Conservation (phyloP, 129 eudicot genomes). For the Heracleum sosnowskyi region DNA sequence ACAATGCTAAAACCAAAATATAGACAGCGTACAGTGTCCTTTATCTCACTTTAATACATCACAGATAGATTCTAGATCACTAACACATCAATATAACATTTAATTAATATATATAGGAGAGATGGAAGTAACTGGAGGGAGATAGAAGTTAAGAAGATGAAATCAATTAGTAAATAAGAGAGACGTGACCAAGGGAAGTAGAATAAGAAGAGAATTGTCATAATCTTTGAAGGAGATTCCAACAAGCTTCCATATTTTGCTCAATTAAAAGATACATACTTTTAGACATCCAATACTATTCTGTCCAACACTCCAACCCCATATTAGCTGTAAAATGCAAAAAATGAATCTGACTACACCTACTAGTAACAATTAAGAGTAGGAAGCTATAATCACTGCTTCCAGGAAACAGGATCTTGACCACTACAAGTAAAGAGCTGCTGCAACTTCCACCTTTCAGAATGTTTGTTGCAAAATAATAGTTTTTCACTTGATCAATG, state of each 20-base stretch:
- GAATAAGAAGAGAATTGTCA: not conserved
- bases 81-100: not conserved
- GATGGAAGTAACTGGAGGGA: not conserved
- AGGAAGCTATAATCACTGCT: not conserved
- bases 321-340: not conserved
- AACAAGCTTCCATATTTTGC: not conserved
- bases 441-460: not conserved
- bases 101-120: not conserved
- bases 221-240: not conserved
- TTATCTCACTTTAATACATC: not conserved
- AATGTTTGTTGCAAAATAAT: not conserved
- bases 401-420: not conserved
- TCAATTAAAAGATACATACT: not conserved
- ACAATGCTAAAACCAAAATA: not conserved
- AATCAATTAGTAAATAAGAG: not conserved
- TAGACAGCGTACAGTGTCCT: not conserved
- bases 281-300: not conserved
- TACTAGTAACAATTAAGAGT: too few relatives aligned
- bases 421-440: not conserved
- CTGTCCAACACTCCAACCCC: not conserved
- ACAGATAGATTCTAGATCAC: not conserved
- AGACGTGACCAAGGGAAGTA: not conserved
- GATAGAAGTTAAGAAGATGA: not conserved
- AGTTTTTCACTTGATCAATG: not conserved
- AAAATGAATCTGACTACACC: not conserved